phyloP scores from a whole-genome alignment of 139 green algal genomes.

The Haematococcus lacustris region DNA sequence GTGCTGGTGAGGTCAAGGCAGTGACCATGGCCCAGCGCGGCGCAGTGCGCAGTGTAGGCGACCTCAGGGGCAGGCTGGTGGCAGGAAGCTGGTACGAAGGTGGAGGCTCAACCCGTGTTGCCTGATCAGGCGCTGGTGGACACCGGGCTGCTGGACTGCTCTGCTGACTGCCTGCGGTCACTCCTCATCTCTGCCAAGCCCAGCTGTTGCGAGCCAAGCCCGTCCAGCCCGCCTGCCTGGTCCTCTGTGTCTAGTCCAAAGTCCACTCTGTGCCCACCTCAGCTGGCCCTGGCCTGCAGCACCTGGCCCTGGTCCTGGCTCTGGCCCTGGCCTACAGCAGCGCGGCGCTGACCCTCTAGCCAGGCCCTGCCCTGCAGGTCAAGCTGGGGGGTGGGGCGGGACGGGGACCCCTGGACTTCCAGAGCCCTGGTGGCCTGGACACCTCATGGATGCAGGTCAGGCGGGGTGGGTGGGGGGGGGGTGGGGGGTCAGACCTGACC shows the following conservation, averaged over 20 bases:
- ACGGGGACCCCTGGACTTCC: conserved; percentile 61
- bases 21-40: too few species aligned
- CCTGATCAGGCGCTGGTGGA: too few species aligned
- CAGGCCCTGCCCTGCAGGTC: conserved; percentile 18
- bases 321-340: not conserved
- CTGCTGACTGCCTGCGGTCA: too few species aligned
- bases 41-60: too few species aligned
- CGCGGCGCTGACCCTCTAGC: not conserved
- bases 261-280: not conserved
- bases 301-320: not conserved
- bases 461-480: too few species aligned
- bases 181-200: too few species aligned
- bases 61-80: too few species aligned
- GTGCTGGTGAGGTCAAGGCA: too few species aligned
- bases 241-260: not conserved
- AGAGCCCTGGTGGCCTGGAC: conserved; percentile 54
- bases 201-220: not conserved
- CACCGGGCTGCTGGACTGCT: too few species aligned
- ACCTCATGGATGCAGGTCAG: conserved; percentile 57
- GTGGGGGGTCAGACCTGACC: too few species aligned
- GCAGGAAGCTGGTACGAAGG: too few species aligned
- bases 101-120: too few species aligned
- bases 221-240: not conserved
- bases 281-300: not conserved
- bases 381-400: conserved; percentile 26